Evolutionary conservation across 306 rosid genomes (phyloP), one percentile per base, ranked within the genome.

Genomic region (Erythrophleum fordii): DNA sequence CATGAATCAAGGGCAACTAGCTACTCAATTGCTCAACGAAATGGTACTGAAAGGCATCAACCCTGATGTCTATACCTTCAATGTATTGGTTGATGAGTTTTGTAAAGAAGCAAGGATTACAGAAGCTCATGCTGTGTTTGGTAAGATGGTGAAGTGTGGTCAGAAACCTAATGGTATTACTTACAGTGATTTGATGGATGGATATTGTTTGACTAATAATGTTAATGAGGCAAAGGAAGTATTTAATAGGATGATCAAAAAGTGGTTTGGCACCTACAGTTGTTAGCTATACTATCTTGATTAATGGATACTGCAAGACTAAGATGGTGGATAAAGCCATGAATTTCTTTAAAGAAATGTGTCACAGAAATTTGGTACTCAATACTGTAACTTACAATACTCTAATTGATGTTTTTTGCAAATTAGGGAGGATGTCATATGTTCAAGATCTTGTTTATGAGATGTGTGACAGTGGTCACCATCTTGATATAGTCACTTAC

Each of bases 1-100:
- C 48, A 16, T 35, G 8, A 53, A 77, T 13, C 11, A 37, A 11
- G 61, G 81, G 75, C 35, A 56, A 28, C 77, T 75, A 56, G 85
- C 72, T 11, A 37, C 22, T 10, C 29, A 55, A 9, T 53, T 81
- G 73, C 45, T 81, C 1, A 69, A 55, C n/a, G 81, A 69, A 25
- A 81, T 81, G 81, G 14, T 53, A 20, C 12, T 13, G 10, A 31
- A 42, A 29, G 61, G 37, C 7, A 45, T 82, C 13, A 5, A n/a
- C 2, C 79, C 79, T 0, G 14, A 80, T 46, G 74, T 49, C 2
- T 8, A 18, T 9, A 72, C 77, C 13, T 71, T n/a, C 14, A 76
- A 3, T 25, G 45, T 61, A 17, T 37, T 76, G 72, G 44, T 76
- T n/a, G 58, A 51, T 51, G 58, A 23, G 0, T 53, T 53, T n/a